phyloP scores from a whole-genome alignment of 306 rosid genomes.

The Trifolium pratense region DNA sequence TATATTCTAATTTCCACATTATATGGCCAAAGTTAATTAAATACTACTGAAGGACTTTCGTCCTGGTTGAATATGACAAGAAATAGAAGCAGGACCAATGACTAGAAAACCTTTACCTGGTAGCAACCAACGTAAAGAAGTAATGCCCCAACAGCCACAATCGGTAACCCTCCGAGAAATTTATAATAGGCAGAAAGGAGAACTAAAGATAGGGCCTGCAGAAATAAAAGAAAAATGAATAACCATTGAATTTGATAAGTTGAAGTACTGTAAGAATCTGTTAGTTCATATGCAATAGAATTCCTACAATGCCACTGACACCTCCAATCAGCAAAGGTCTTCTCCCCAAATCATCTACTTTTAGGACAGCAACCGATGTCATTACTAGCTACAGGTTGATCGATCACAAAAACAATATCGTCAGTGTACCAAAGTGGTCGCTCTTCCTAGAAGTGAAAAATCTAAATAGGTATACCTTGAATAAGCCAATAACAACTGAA shows the following conservation, averaged over 20 bases:
- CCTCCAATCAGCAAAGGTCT: conserved; percentile 88
- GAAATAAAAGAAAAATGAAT: conserved; percentile 39
- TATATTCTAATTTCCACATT: neutral
- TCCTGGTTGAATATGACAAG: conserved; percentile 14
- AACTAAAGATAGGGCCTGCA: conserved; percentile 73
- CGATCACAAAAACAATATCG: conserved; percentile 31
- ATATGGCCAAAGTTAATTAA: neutral
- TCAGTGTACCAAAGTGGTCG: conserved; percentile 27
- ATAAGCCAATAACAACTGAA: conserved; percentile 86
- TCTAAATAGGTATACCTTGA: conserved; percentile 67
- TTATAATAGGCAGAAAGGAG: conserved; percentile 89
- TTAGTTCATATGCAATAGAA: conserved; percentile 39
- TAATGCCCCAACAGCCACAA: conserved; percentile 85
- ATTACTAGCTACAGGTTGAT: conserved; percentile 69
- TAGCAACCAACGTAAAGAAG: conserved; percentile 97
- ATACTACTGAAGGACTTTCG: conserved; percentile 7
- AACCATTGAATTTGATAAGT: conserved; percentile 38
- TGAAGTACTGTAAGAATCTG: conserved; percentile 20
- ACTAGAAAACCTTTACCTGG: conserved; percentile 64
- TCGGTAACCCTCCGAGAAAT: conserved; percentile 83
- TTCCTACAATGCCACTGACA: conserved; percentile 89
- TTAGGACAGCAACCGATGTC: conserved; percentile 88
- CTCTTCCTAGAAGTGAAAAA: conserved; percentile 30
- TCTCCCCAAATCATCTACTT: conserved; percentile 96
- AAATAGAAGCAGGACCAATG: conserved; percentile 27